Base-by-base conservation (phyloP, 108 stramenopile species). In the Pseudonitzschia pungens region DNA sequence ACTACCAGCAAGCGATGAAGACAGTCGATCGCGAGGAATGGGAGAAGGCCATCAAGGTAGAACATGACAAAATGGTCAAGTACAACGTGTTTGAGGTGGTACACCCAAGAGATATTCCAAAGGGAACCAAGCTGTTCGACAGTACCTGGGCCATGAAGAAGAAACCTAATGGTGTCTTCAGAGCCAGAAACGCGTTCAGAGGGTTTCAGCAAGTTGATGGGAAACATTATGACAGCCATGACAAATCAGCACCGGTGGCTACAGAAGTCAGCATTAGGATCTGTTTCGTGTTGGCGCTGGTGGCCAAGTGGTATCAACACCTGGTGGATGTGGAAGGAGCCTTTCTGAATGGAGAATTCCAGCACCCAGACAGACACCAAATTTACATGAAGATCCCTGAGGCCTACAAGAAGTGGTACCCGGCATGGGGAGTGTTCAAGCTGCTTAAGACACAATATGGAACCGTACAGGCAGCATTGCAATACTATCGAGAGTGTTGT, bases 101-200 rank as follows among this genome's bases (percentile, higher is more conserved):
- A 1, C 14, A 51, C 4, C 28, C 9, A 12, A 48, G 7, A 1
- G 27, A 73, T 18, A 14, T 82, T 18, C 81, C 81, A 12, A 32
- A 60, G 29, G 81, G 65, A 31, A 55, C 74, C 0, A 85, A 79
- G 40, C 44, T 69, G 0, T 29, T 85, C 5, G 48, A n/a, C 2
- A 52, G 67, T 0, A 82, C 81, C 0, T 76, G 81, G 78, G 84
- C 84, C 11, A 76, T 78, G 74, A 84, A 81, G 71, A 75, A 71
- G 74, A 84, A 84, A 29, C n/a, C 69, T 12, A 79, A 79, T 68
- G 80, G 36, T 2, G 36, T 36, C 4, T 36, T 36, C 36, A 5
- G 36, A 36, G 36, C 36, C 2, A 36, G 36, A 6, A 36, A 36
- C 36, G 6, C 36, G n/a, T 36, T 2, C 6, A 36, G 2, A 6